Evolutionary conservation across 768 basidiomycete genomes (phyloP), one percentile per base, ranked within the genome.

Genomic region (Russula sp.): DNA sequence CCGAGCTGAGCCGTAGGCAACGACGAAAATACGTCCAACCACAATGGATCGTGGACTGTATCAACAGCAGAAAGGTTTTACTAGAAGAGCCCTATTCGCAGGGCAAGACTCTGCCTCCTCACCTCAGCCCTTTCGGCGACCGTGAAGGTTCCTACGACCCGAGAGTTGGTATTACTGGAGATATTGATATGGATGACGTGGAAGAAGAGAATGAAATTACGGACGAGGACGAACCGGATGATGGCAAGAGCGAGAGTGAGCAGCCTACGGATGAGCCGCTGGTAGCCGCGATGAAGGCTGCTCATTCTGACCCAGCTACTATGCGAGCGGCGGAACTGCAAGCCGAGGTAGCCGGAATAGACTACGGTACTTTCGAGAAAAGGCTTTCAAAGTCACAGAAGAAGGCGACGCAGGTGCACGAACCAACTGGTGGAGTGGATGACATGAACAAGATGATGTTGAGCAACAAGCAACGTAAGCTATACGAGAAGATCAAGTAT

Each of bases 381-480:
- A 82, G 86, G 70, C 81, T 92, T 55, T 81, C 79, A 68, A 86
- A 86, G 71, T 79, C 81, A 39, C 76, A 73, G 63, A 85, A 80
- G 76, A 74, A 66, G 72, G 68, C 52, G 74, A 77, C 66, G 74
- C 76, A 42, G 52, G 64, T 66, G 37, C 68, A 66, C 51, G 70
- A 68, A 20, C 71, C 68, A 54, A 65, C 57, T 49, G 69, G 70
- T 27, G 70, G 69, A 20, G 91, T 94, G 72, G 80, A 85, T 70
- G 89, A 95, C 72, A 91, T 96, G 89, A 88, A 91, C 75, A 96
- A 95, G 82, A 96, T 98, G 87, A 82, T 98, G 84, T 87, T 97
- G 87, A 96, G 91, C 78, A 94, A 92, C 75, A 93, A 90, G 77
- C 89, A 96, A 74, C 83, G 86, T 69, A 95, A 95, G 75, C 75